A percentile compares a stretch with the other conserved stretches of the same genome.
phyloP scores from a whole-genome alignment of 768 basidiomycete genomes.

The Exsudoporus frostii region DNA sequence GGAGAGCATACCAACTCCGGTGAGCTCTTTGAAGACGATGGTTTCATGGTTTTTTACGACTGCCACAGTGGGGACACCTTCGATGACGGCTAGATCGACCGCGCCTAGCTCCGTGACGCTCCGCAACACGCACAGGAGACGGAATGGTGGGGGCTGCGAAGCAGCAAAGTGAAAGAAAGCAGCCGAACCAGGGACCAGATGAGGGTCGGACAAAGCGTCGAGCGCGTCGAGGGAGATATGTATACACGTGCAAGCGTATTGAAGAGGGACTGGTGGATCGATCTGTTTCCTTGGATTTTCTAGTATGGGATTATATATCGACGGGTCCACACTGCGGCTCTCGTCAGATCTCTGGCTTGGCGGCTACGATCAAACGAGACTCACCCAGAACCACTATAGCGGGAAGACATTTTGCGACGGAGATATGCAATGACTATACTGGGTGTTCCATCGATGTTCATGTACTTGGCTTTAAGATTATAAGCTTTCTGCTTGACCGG shows the following conservation, averaged over 20 bases:
- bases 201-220: constrained; percentile 44
- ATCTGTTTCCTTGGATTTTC: constrained; percentile 36
- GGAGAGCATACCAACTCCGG: constrained; percentile 33
- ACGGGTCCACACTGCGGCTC: constrained; percentile 28
- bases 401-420: constrained; percentile 33
- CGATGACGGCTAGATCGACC: constrained; percentile 42
- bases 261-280: constrained; percentile 42
- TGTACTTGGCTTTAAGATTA: constrained; percentile 58
- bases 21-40: constrained; percentile 42
- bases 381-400: constrained; percentile 16
- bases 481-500: constrained; percentile 51
- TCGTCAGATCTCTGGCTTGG: neutral
- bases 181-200: constrained; percentile 35
- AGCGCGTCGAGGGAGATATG: constrained; percentile 40
- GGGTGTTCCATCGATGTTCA: constrained; percentile 39
- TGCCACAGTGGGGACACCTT: constrained; percentile 39
- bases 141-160: constrained; percentile 40
- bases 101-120: constrained; percentile 37
- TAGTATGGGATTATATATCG: constrained; percentile 30
- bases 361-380: neutral
- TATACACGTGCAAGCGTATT: constrained; percentile 45
- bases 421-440: constrained; percentile 59
- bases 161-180: constrained; percentile 37
- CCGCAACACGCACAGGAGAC: constrained; percentile 36
- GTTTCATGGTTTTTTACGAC: constrained; percentile 41